These are phyloP conservation scores for Cordyceps tenuipes DNA, from an alignment of 2,329 filamentous ascomycete genomes.

Conservation along the genomic window DNA sequence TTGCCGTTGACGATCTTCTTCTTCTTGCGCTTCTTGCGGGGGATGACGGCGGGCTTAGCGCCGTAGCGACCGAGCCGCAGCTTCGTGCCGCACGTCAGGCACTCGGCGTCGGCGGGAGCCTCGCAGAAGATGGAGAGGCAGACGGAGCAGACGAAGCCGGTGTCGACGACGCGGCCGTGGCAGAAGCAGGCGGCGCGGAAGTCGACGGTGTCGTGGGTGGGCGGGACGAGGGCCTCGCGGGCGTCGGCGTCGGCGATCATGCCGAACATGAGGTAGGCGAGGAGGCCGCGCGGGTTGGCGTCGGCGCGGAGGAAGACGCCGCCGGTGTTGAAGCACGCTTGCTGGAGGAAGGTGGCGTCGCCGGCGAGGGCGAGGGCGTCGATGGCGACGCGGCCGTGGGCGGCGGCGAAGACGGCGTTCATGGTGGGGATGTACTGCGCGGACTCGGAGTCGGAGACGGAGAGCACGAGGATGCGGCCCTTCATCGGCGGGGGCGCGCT, in stretches of 20 bases:
- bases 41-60: slow-evolving; percentile 65
- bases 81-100: slow-evolving; percentile 75
- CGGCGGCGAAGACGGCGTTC: slow-evolving; percentile 95
- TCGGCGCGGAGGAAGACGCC: slow-evolving; percentile 45
- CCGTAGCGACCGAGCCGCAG: slow-evolving; percentile 71
- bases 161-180: slow-evolving; percentile 81
- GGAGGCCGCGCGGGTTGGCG: slow-evolving; percentile 57
- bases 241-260: slow-evolving; percentile 61
- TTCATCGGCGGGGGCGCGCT: slow-evolving; percentile 25
- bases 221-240: slow-evolving; percentile 59
- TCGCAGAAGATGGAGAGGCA: slow-evolving; percentile 91
- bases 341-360: slow-evolving; percentile 85
- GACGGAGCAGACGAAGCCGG: slow-evolving; percentile 92
- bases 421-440: slow-evolving; percentile 96
- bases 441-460: slow-evolving; percentile 75
- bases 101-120: slow-evolving; percentile 53
- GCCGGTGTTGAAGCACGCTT: slow-evolving; percentile 61
- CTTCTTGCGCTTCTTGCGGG: slow-evolving; percentile 67
- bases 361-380: slow-evolving; percentile 84
- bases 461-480: slow-evolving; percentile 75
- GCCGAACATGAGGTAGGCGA: slow-evolving; percentile 92
- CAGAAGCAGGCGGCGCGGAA: slow-evolving; percentile 99
- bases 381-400: slow-evolving; percentile 78
- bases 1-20: slow-evolving; percentile 51
- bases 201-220: slow-evolving; percentile 80